Evolutionary conservation across 768 basidiomycete genomes (phyloP).

Genomic region (Phaeotremella skinneri): DNA sequence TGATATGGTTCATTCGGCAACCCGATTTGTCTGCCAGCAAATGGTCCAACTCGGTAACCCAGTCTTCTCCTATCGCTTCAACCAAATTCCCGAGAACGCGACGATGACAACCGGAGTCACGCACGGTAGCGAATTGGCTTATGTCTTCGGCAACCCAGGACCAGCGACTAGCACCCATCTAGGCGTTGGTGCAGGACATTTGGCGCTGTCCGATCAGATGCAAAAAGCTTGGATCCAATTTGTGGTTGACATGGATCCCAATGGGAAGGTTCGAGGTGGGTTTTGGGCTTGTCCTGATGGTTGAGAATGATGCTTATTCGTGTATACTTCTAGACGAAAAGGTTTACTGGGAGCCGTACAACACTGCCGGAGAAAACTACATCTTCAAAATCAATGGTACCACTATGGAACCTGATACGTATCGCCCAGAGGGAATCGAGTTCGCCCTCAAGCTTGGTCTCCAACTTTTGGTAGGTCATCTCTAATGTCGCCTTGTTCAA

Average conservation of each 20-base stretch:
- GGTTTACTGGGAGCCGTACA: background rate
- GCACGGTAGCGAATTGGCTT: background rate
- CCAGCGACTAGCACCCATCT: no score
- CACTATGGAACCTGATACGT: background rate
- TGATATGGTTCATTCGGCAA: background rate
- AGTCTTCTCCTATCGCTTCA: background rate
- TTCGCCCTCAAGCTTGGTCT: background rate
- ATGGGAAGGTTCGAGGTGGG: background rate
- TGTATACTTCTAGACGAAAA: background rate
- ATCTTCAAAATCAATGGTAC: background rate
- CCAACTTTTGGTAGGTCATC: background rate
- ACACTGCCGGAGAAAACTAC: background rate
- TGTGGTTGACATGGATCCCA: background rate
- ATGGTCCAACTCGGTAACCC: background rate
- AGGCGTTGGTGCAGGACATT: background rate
- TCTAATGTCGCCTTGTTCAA: no score
- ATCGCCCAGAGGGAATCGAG: background rate
- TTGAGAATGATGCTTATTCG: background rate
- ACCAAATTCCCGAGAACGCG: background rate
- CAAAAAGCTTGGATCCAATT: constrained; percentile 1
- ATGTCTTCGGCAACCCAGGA: background rate
- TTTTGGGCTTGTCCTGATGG: background rate
- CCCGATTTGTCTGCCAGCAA: constrained; percentile 1
- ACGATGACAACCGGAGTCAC: background rate
- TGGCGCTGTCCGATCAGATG: background rate